Evolutionary conservation across 75 land plant species (phyloP).

Genomic region (Cunninghamia lanceolata): DNA sequence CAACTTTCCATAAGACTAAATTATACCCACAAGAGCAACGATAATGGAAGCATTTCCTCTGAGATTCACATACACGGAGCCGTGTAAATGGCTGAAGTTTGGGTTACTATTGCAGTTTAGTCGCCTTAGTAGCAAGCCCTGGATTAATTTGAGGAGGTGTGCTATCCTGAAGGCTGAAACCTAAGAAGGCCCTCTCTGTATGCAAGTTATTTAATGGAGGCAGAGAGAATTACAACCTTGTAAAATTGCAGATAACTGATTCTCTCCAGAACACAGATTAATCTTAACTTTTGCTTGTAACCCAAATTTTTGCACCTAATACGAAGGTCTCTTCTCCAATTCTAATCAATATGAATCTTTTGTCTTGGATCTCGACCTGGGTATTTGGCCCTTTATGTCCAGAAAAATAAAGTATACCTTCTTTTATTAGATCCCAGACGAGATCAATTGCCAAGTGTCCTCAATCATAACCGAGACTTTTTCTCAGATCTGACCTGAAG

Average conservation of each 20-base stretch:
- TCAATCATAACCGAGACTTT: background rate
- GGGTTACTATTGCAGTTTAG: background rate
- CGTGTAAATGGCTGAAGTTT: background rate
- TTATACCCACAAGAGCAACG: background rate
- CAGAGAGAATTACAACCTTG: background rate
- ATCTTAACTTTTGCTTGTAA: background rate
- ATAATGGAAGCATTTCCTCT: background rate
- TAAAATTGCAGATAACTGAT: background rate
- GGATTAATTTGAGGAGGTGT: background rate
- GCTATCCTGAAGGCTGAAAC: background rate
- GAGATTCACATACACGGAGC: background rate
- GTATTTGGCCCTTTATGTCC: background rate
- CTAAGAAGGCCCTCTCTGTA: background rate
- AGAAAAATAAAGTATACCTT: background rate
- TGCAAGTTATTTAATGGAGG: background rate
- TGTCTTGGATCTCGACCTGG: background rate
- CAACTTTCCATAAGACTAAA: background rate
- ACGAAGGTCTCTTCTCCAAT: background rate
- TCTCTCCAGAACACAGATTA: background rate
- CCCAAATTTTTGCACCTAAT: background rate
- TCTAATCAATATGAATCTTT: background rate
- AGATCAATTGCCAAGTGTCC: background rate
- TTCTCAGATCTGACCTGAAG: constrained; percentile 1
- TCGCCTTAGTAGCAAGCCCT: background rate
- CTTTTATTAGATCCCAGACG: constrained; percentile 1